These are phyloP conservation scores for Candida quercuum DNA, from an alignment of 805 yeast genomes.

Conservation along the genomic window DNA sequence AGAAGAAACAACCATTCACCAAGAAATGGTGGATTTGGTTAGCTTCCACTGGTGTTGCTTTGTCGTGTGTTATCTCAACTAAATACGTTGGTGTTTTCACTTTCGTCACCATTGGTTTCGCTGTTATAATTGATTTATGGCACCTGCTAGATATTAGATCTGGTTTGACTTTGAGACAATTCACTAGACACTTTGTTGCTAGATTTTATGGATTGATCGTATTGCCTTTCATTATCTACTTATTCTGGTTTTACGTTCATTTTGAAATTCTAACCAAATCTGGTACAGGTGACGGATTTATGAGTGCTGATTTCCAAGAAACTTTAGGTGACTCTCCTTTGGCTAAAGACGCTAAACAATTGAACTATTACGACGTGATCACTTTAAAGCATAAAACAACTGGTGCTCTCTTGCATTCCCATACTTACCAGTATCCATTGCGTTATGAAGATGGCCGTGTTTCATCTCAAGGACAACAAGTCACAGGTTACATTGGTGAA, in stretches of 20 bases:
- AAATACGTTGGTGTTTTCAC: constrained; percentile 96
- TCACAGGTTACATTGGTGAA: constrained; percentile 57
- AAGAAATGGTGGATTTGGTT: constrained; percentile 86
- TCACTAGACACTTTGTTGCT: constrained; percentile 67
- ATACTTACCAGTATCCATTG: constrained; percentile 66
- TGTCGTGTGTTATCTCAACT: constrained; percentile 90
- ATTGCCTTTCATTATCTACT: constrained; percentile 75
- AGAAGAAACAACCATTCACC: constrained; percentile 62
- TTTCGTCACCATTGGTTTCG: constrained; percentile 79
- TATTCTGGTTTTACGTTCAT: constrained; percentile 90
- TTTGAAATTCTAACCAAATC: constrained; percentile 76
- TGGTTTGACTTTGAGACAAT: constrained; percentile 53
- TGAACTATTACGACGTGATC: constrained; percentile 71
- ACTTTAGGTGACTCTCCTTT: constrained; percentile 79
- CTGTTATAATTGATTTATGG: constrained; percentile 88
- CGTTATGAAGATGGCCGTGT: constrained; percentile 96
- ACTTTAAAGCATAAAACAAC: constrained; percentile 81
- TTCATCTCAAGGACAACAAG: constrained; percentile 92
- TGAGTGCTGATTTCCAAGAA: constrained; percentile 95
- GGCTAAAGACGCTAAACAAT: constrained; percentile 62
- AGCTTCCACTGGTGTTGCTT: constrained; percentile 70
- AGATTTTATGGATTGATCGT: constrained; percentile 68
- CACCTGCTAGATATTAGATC: constrained; percentile 64
- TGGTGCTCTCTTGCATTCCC: constrained; percentile 78
- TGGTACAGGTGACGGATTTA: constrained; percentile 94